phyloP scores from a whole-genome alignment of 345 rosid genomes.

The Abelmoschus esculentus region DNA sequence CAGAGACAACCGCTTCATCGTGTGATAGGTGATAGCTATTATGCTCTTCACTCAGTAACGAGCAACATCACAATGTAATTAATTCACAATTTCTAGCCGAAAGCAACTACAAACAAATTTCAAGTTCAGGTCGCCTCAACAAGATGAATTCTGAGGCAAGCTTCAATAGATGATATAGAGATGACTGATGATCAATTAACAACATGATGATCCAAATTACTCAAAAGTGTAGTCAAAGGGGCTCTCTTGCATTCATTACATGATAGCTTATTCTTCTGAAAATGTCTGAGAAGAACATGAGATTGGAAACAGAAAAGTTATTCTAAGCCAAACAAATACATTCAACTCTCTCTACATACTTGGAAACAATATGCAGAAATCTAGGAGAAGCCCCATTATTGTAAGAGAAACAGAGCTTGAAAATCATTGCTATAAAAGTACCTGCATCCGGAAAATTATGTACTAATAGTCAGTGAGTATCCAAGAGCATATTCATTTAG shows the following conservation, averaged over 20 bases:
- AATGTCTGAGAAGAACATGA: background rate
- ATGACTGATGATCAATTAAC: background rate
- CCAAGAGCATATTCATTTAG: background rate
- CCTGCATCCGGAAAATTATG: conserved; percentile 15
- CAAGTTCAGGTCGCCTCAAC: background rate
- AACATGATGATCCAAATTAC: conserved; percentile 2
- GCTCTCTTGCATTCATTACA: background rate
- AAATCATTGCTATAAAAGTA: background rate
- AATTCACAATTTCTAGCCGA: background rate
- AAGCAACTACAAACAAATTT: background rate
- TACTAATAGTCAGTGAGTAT: background rate
- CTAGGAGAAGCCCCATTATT: conserved; percentile 12
- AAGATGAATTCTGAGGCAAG: background rate
- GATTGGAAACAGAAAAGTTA: conserved; percentile 12
- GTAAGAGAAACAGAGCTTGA: background rate
- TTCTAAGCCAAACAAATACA: background rate
- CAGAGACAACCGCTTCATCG: no score
- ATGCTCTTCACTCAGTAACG: background rate
- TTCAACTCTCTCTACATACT: conserved; percentile 7
- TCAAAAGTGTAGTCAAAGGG: background rate
- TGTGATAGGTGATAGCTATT: no score
- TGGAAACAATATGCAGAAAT: conserved; percentile 14
- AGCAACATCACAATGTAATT: background rate
- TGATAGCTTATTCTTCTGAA: background rate
- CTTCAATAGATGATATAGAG: background rate